Evolutionary conservation across 768 basidiomycete genomes (phyloP).

Genomic region (Inosperma sp.): DNA sequence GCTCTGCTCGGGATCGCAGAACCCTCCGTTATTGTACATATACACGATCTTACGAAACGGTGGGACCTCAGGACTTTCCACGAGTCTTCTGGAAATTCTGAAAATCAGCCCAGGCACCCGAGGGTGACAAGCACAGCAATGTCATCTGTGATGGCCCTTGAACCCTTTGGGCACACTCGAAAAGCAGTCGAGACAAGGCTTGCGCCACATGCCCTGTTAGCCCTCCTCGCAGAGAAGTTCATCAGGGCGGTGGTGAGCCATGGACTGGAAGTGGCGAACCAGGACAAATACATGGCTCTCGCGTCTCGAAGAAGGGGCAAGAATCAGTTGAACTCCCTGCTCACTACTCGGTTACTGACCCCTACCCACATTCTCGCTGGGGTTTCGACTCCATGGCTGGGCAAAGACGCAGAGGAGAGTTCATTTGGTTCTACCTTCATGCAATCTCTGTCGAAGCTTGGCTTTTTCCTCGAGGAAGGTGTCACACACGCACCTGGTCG

Average conservation of each 20-base stretch:
- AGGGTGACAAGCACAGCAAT: not conserved
- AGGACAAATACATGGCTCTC: constrained; percentile 28
- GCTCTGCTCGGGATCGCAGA: constrained; percentile 29
- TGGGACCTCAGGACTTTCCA: constrained; percentile 16
- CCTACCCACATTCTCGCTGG: constrained; percentile 43
- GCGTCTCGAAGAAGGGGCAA: constrained; percentile 4
- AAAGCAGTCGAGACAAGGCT: constrained; percentile 31
- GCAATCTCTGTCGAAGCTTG: constrained; percentile 29
- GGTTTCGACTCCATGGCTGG: constrained; percentile 28
- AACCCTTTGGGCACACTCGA: constrained; percentile 25
- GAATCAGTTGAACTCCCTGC: not conserved
- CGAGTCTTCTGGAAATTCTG: not conserved
- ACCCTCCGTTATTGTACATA: constrained; percentile 30
- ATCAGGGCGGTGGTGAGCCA: constrained; percentile 32
- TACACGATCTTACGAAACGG: constrained; percentile 21
- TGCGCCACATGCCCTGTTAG: constrained; percentile 39
- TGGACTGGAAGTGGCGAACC: constrained; percentile 34
- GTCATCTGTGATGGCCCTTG: constrained; percentile 12
- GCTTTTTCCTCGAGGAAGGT: constrained; percentile 18
- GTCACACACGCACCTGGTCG: too few relatives aligned
- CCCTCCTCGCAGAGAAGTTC: constrained; percentile 33
- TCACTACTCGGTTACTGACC: constrained; percentile 38
- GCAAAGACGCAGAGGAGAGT: constrained; percentile 9
- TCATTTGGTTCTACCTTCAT: constrained; percentile 24
- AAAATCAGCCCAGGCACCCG: not conserved